Base-by-base conservation (phyloP, 805 yeast genomes). In the Cyberlindnera lachancei region DNA sequence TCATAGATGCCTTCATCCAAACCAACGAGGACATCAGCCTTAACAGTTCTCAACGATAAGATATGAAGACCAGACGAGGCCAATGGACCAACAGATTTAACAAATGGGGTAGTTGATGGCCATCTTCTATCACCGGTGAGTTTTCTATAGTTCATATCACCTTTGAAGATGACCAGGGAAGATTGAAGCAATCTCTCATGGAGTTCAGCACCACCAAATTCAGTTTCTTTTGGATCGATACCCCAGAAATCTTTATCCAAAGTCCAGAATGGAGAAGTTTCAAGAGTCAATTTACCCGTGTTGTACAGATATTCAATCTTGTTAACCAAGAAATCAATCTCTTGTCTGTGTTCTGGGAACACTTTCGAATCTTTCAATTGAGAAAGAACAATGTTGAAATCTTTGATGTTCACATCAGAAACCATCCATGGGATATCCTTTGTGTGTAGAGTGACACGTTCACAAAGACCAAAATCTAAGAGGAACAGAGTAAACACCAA, bases 371-470 rank as follows among this genome's bases (percentile, higher is more conserved):
- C 71, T 18, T 48, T 53, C 45, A 88, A 59, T 47, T 83, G 84
- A 10, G 58, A 45, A 13, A 84, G 42, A 32, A 85, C 63, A 19
- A 67, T 52, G 28, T 65, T 63, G 38, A 85, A 75, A 59, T 92
- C 99, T 49, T 76, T 77, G 18, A 84, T 73, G 75, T 87, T 76
- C 7, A 92, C 94, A 57, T 92, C 99, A 45, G 95, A 84, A 14
- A 92, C 97, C 79, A 92, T 90, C 94, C 97, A 92, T 21, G 97
- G 96, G 38, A 87, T 72, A 31, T 76, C 74, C 57, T 92, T 92
- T 42, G 94, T 86, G 57, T 92, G 98, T 40, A 88, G 65, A 14
- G 75, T 79, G 38, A 90, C 73, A 35, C 70, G 63, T 15, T 64
- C 60, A 12, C 74, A 78, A 15, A 88, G 54, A n/a, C 73, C 70